These are phyloP conservation scores for Fusarium zealandicum DNA, from an alignment of 2,329 filamentous ascomycete genomes.

Conservation along the genomic window DNA sequence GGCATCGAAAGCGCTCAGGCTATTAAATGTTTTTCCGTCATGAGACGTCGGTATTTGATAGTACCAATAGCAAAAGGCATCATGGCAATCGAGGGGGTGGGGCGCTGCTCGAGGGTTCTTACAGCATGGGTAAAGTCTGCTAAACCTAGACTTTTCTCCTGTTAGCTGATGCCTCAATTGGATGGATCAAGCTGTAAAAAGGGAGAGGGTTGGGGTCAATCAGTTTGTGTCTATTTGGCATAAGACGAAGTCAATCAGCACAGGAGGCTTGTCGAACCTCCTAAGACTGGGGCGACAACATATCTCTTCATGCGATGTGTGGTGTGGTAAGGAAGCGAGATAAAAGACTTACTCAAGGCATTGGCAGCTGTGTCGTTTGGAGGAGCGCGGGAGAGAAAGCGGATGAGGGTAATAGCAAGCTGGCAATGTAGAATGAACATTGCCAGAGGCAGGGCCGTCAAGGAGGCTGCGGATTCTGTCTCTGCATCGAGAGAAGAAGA, in stretches of 20 bases:
- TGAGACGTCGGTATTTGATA: slow-evolving; percentile 55
- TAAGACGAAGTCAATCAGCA: slow-evolving; percentile 62
- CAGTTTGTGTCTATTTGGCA: slow-evolving; percentile 64
- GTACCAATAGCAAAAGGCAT: slow-evolving; percentile 52
- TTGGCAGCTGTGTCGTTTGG: slow-evolving; percentile 3
- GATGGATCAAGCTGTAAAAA: slow-evolving; percentile 12
- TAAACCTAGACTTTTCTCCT: slow-evolving; percentile 22
- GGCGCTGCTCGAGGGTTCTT: slow-evolving; percentile 15
- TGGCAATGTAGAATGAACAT: neutral
- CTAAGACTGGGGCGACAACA: slow-evolving; percentile 60
- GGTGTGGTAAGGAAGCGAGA: neutral
- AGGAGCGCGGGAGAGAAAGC: slow-evolving; percentile 2
- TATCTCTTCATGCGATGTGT: slow-evolving; percentile 52
- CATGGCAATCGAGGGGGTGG: slow-evolving; percentile 38
- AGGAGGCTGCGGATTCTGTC: neutral
- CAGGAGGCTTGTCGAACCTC: slow-evolving; percentile 56
- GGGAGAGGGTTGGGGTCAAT: slow-evolving; percentile 39
- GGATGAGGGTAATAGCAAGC: slow-evolving; percentile 14
- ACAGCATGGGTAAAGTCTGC: slow-evolving; percentile 7
- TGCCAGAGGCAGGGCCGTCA: neutral
- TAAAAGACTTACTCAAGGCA: slow-evolving; percentile 29
- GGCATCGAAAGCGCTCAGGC: slow-evolving; percentile 39
- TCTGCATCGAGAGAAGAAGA: slow-evolving; percentile 4
- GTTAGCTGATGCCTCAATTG: slow-evolving; percentile 31
- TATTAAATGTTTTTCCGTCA: slow-evolving; percentile 49